Percentiles rank a stretch among this genome's conserved stretches.
These are phyloP conservation scores for Exobasidium cylindrosporum DNA, from an alignment of 1,284 basidiomycete genomes.

Conservation along the genomic window DNA sequence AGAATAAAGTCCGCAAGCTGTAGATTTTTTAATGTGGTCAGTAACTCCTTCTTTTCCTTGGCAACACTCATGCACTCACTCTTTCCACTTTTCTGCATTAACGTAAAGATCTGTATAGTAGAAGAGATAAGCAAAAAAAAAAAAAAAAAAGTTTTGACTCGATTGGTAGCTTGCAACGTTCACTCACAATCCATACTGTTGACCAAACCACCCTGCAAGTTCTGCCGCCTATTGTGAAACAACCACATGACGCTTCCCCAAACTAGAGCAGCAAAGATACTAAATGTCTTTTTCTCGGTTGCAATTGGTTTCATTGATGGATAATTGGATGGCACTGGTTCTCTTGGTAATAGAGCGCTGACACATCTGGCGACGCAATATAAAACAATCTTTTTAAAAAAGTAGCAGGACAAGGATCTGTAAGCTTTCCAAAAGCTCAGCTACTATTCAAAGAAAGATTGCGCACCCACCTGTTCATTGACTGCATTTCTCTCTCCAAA, in stretches of 20 bases:
- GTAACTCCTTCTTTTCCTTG: too few relatives aligned
- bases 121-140: conserved; percentile 1
- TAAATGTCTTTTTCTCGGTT: conserved; percentile 70
- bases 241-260: conserved; percentile 99
- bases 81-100: conserved; percentile 53
- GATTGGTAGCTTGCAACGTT: not conserved
- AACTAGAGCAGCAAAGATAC: conserved; percentile 79
- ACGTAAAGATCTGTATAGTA: conserved; percentile 52
- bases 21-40: not conserved
- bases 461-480: conserved; percentile 81
- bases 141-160: not conserved
- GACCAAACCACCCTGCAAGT: conserved; percentile 84
- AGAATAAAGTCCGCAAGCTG: conserved; percentile 50
- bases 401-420: not conserved
- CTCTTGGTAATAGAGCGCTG: conserved; percentile 47
- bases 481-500: conserved; percentile 95
- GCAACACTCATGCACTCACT: conserved; percentile 28
- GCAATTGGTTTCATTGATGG: conserved; percentile 49
- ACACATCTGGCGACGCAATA: conserved; percentile 61
- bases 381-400: conserved; percentile 74
- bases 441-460: not conserved
- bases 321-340: conserved; percentile 37
- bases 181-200: conserved; percentile 58
- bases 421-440: not conserved
- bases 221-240: conserved; percentile 79